A percentile compares a stretch with the other conserved stretches of the same genome.
Evolutionary conservation across 2,329 filamentous ascomycete genomes (phyloP).

Genomic region (Neonectria punicea): DNA sequence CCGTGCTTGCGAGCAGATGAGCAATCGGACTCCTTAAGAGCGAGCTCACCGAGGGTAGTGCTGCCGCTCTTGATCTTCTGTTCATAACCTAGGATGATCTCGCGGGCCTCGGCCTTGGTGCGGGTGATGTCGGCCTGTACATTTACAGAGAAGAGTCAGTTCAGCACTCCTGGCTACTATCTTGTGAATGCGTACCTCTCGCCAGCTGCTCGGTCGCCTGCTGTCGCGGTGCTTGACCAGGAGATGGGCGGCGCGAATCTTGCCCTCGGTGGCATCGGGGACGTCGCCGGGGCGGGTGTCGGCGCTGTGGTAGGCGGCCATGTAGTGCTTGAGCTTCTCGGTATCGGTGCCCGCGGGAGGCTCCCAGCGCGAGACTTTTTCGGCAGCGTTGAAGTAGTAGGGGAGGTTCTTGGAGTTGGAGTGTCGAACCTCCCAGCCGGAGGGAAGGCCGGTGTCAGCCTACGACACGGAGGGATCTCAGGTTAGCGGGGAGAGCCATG

Average conservation of each 20-base stretch:
- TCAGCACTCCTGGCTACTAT: not conserved
- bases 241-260: constrained; percentile 93
- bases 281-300: constrained; percentile 55
- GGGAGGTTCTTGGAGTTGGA: constrained; percentile 98
- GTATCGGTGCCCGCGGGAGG: constrained; percentile 88
- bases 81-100: constrained; percentile 81
- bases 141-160: constrained; percentile 11
- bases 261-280: constrained; percentile 68
- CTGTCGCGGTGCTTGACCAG: constrained; percentile 94
- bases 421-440: constrained; percentile 94
- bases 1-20: constrained; percentile 94
- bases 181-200: constrained; percentile 64
- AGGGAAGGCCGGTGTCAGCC: constrained; percentile 83
- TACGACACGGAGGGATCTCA: constrained; percentile 43
- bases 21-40: constrained; percentile 91
- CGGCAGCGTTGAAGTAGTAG: constrained; percentile 94
- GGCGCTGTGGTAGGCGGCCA: constrained; percentile 85
- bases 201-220: constrained; percentile 91
- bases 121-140: constrained; percentile 80
- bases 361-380: constrained; percentile 95
- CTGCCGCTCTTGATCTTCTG: constrained; percentile 77
- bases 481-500: constrained; percentile 18
- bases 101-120: constrained; percentile 84
- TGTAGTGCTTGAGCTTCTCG: constrained; percentile 92
- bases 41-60: constrained; percentile 81